phyloP scores from a whole-genome alignment of 75 land plant genomes.

The Cryptomeria japonica region DNA sequence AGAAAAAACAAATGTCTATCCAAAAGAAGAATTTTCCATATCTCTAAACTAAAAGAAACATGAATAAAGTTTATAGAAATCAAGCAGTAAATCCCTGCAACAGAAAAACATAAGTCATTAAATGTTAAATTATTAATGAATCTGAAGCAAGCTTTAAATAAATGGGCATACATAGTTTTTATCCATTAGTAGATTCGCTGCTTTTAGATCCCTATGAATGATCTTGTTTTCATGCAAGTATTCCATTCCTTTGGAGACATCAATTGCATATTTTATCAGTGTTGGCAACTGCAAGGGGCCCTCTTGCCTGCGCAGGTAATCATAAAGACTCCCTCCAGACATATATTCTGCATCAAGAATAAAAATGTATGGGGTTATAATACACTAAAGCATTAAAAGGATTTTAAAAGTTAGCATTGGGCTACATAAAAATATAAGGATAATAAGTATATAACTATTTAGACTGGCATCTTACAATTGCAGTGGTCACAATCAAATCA shows the following conservation, averaged over 20 bases:
- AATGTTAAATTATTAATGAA: background rate
- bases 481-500: background rate
- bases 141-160: background rate
- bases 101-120: background rate
- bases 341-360: slow-evolving; percentile 54
- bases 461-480: background rate
- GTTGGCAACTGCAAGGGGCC: slow-evolving; percentile 36
- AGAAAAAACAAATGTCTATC: background rate
- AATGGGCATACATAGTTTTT: background rate
- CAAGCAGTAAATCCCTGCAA: background rate
- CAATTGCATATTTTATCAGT: slow-evolving; percentile 68
- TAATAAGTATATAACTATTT: background rate
- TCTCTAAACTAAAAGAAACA: background rate
- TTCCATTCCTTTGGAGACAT: slow-evolving; percentile 74
- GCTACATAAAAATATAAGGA: background rate
- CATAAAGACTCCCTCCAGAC: slow-evolving; percentile 77
- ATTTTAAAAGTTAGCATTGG: background rate
- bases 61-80: background rate
- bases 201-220: slow-evolving; percentile 78
- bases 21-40: background rate
- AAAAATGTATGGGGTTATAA: background rate
- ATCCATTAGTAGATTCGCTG: slow-evolving; percentile 82
- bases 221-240: slow-evolving; percentile 73
- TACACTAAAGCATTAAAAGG: background rate
- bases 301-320: slow-evolving; percentile 62